Evolutionary conservation across 1,284 basidiomycete genomes (phyloP).

Genomic region (Phylloboletellus chloephorus): DNA sequence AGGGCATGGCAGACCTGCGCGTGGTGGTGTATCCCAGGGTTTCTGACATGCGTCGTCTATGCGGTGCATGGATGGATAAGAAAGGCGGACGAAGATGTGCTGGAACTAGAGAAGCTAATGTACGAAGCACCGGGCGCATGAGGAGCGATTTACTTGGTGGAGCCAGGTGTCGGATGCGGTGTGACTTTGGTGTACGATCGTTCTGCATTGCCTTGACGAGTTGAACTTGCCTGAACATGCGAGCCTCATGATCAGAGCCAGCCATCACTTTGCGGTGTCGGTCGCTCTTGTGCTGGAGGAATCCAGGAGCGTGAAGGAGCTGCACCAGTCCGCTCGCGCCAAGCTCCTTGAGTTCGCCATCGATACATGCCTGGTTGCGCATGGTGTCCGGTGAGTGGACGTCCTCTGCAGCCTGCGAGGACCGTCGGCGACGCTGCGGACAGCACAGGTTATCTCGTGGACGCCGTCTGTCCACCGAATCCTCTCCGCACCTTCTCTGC

Average conservation of each 20-base stretch:
- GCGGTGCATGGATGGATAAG: constrained; percentile 40
- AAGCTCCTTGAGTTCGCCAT: constrained; percentile 20
- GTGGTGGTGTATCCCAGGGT: constrained; percentile 48
- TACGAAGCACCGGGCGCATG: constrained; percentile 52
- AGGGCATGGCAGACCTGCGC: constrained; percentile 45
- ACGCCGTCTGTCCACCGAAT: constrained; percentile 20
- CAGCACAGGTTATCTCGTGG: constrained; percentile 28
- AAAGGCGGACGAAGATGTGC: constrained; percentile 42
- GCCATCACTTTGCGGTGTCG: constrained; percentile 16
- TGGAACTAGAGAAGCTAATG: constrained; percentile 46
- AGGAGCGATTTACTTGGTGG: constrained; percentile 12
- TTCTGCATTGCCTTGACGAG: too few species aligned
- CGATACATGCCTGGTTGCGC: constrained; percentile 25
- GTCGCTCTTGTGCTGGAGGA: constrained; percentile 19
- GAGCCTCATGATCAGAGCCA: too few species aligned
- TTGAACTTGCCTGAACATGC: too few species aligned
- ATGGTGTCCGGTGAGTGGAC: constrained; percentile 25
- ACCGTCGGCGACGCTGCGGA: background rate
- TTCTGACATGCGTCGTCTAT: constrained; percentile 41
- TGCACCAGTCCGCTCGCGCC: constrained; percentile 8
- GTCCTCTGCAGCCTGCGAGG: background rate
- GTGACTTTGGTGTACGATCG: too few species aligned
- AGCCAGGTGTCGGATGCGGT: too few species aligned
- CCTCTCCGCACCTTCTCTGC: constrained; percentile 15
- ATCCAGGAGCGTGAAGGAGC: background rate